phyloP scores from a whole-genome alignment of 2,329 filamentous ascomycete genomes.

The Xylariaceae sp. region DNA sequence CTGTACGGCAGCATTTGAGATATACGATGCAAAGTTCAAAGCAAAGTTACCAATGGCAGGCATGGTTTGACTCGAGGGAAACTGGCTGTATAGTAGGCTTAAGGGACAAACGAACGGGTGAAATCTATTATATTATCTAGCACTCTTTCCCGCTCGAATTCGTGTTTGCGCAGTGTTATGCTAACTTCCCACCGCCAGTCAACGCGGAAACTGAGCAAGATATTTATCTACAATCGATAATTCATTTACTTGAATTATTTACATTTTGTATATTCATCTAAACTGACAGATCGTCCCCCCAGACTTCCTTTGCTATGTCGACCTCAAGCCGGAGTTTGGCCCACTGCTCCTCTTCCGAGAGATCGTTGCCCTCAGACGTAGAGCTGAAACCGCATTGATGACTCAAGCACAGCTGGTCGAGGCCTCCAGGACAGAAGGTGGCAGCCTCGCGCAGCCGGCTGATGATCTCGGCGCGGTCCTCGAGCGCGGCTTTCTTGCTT shows the following conservation, averaged over 20 bases:
- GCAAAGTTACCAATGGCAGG: slow-evolving; percentile 9
- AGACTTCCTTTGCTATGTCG: slow-evolving; percentile 64
- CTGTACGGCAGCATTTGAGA: slow-evolving; percentile 14
- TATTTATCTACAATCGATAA: neutral
- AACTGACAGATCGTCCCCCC: slow-evolving; percentile 53
- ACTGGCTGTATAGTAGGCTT: slow-evolving; percentile 26
- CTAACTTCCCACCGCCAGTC: too few species aligned
- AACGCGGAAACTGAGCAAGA: neutral
- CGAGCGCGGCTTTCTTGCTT: slow-evolving; percentile 64
- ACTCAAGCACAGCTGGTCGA: slow-evolving; percentile 62
- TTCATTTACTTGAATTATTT: neutral
- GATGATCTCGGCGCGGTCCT: slow-evolving; percentile 51
- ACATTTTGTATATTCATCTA: slow-evolving; percentile 22
- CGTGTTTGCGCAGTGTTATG: neutral
- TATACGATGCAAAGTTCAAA: slow-evolving; percentile 17
- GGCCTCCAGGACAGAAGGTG: slow-evolving; percentile 55
- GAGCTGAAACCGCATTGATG: slow-evolving; percentile 65
- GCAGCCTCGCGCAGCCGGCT: slow-evolving; percentile 53
- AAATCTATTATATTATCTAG: neutral
- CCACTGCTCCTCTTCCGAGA: slow-evolving; percentile 64
- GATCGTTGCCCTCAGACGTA: slow-evolving; percentile 63
- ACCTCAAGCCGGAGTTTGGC: slow-evolving; percentile 61
- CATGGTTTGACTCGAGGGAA: slow-evolving; percentile 1
- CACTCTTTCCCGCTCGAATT: neutral
- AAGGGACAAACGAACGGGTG: neutral